Evolutionary conservation across 2,329 filamentous ascomycete genomes (phyloP).

Genomic region (Pseudocercospora crystallina): DNA sequence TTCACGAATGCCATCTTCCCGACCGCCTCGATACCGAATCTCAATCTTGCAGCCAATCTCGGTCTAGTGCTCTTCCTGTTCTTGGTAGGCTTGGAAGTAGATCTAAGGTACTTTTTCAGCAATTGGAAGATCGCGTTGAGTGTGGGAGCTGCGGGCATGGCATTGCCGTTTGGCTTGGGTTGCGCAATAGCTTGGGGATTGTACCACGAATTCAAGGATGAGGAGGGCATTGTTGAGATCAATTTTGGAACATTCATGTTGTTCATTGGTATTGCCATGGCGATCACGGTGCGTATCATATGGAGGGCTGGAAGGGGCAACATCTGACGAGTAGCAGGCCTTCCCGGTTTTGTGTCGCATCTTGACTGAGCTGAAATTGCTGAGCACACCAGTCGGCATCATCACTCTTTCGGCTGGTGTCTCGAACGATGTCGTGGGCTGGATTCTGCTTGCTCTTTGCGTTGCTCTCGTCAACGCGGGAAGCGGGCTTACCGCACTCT

Average conservation of each 20-base stretch:
- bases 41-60: conserved; percentile 77
- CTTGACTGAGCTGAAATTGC: conserved; percentile 82
- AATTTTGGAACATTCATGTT: conserved; percentile 64
- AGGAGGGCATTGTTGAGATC: conserved; percentile 57
- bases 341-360: conserved; percentile 94
- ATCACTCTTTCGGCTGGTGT: conserved; percentile 89
- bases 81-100: conserved; percentile 82
- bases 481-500: conserved; percentile 78
- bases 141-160: conserved; percentile 77
- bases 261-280: conserved; percentile 90
- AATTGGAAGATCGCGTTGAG: conserved; percentile 80
- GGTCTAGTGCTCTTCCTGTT: conserved; percentile 85
- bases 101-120: conserved; percentile 70
- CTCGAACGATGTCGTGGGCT: conserved; percentile 86
- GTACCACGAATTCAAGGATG: conserved; percentile 68
- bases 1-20: conserved; percentile 80
- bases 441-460: conserved; percentile 89
- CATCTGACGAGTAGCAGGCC: conserved; percentile 44
- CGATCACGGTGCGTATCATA: conserved; percentile 68
- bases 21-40: conserved; percentile 67
- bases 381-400: conserved; percentile 78
- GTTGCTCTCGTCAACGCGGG: conserved; percentile 89
- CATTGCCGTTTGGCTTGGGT: conserved; percentile 78
- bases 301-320: neutral
- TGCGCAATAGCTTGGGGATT: conserved; percentile 78